These are phyloP conservation scores for Gymnopilus junonius DNA, from an alignment of 768 basidiomycete genomes.

Conservation along the genomic window DNA sequence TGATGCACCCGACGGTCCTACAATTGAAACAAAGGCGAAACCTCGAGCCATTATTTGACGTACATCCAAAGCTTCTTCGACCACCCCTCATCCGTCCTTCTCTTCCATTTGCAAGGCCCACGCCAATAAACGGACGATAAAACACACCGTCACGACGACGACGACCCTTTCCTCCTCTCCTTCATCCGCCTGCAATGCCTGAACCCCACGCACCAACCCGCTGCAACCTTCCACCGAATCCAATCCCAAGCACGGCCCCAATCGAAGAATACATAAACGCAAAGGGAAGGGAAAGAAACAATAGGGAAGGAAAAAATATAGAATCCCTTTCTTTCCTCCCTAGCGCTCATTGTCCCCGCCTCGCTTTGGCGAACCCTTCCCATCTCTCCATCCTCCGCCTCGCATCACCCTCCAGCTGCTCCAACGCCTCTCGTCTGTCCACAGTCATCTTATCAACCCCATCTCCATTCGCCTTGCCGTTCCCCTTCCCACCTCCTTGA, in stretches of 20 bases:
- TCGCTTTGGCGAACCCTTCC: not conserved
- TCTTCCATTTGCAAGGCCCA: not conserved
- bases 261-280: too few species aligned
- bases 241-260: too few species aligned
- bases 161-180: too few species aligned
- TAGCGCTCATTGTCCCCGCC: not conserved
- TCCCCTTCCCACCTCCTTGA: not conserved
- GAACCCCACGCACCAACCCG: not conserved
- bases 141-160: too few species aligned
- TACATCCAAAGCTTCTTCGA: not conserved
- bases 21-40: too few species aligned
- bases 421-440: not conserved
- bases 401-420: not conserved
- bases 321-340: not conserved
- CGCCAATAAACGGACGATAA: too few species aligned
- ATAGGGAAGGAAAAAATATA: not conserved
- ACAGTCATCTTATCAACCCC: not conserved
- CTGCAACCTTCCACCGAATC: not conserved
- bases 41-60: not conserved
- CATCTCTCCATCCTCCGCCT: not conserved
- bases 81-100: not conserved
- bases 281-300: not conserved
- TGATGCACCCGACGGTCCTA: too few species aligned
- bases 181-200: too few species aligned
- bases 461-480: not conserved